Conservation (phyloP, 192 early-diverging fungal species). For the Coemansia asiatica region DNA sequence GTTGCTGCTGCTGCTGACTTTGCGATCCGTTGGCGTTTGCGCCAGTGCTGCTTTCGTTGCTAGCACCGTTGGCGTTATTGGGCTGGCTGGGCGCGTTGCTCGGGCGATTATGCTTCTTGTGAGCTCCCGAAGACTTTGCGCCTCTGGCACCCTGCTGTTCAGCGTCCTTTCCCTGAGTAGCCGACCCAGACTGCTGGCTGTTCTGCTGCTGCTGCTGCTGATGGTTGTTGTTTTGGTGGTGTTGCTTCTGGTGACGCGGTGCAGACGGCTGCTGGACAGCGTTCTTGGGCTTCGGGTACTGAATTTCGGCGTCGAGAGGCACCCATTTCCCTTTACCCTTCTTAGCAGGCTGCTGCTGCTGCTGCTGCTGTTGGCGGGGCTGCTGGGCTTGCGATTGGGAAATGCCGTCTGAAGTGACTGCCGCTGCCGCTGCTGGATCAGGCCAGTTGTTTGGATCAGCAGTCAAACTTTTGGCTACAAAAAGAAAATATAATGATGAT, state of each 20-base stretch:
- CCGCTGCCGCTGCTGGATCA: constrained; percentile 54
- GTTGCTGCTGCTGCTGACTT: constrained; percentile 1
- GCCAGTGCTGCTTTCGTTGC: constrained; percentile 8
- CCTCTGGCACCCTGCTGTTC: constrained; percentile 4
- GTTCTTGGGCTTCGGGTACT: constrained; percentile 48
- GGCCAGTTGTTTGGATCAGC: constrained; percentile 52
- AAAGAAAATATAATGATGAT: neutral
- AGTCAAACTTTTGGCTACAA: constrained; percentile 23
- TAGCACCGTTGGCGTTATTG: constrained; percentile 1
- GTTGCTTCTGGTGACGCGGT: constrained; percentile 26
- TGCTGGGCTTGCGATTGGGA: neutral
- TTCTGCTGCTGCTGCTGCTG: no score
- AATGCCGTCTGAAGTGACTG: neutral
- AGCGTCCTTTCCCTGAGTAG: neutral
- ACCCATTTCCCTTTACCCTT: constrained; percentile 57
- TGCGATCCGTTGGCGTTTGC: neutral
- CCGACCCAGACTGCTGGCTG: neutral
- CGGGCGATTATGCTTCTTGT: constrained; percentile 12
- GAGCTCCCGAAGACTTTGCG: constrained; percentile 2
- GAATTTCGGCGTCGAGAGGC: constrained; percentile 49
- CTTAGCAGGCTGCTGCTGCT: constrained; percentile 20
- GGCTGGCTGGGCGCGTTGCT: constrained; percentile 4
- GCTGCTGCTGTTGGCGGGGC: neutral
- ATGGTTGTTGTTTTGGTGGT: no score
- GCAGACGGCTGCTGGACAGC: constrained; percentile 23